A percentile compares a stretch with the other conserved stretches of the same genome.
Evolutionary conservation across 495 filamentous ascomycete genomes (phyloP).

Genomic region (Thermochaetoides thermophila): DNA sequence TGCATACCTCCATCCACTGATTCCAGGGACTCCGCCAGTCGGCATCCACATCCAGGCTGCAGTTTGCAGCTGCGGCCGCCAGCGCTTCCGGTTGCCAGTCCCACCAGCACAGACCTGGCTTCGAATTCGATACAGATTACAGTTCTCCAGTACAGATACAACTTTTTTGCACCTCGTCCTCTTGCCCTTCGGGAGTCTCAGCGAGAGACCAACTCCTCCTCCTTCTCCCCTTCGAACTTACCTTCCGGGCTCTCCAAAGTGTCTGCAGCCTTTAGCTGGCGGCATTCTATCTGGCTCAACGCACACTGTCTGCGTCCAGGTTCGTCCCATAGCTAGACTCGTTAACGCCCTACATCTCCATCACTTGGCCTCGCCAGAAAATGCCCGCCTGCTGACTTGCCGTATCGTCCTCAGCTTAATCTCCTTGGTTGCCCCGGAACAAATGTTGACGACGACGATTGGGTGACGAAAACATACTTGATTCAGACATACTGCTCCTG

Average conservation of each 20-base stretch:
- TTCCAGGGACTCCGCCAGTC: constrained; percentile 6
- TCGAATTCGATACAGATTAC: neutral
- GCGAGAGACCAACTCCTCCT: no score
- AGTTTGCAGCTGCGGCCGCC: neutral
- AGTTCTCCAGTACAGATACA: no score
- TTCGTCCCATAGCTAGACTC: neutral
- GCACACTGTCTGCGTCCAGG: constrained; percentile 1
- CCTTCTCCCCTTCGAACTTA: neutral
- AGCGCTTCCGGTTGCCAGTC: constrained; percentile 1
- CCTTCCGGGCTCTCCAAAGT: neutral
- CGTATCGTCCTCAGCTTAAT: neutral
- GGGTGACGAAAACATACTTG: neutral
- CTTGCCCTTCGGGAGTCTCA: constrained; percentile 3
- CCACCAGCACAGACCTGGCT: constrained; percentile 1
- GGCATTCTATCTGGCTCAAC: neutral
- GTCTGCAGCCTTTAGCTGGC: neutral
- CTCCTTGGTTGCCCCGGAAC: constrained; percentile 2
- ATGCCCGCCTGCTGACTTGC: constrained; percentile 6
- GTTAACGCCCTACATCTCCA: neutral
- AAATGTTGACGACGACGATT: constrained; percentile 6
- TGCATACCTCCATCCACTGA: no score
- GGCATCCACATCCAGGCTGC: neutral
- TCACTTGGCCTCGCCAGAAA: constrained; percentile 6
- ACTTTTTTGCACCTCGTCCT: neutral
- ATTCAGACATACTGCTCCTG: no score